phyloP scores from a whole-genome alignment of 1,284 basidiomycete genomes.

The Malassezia furfur region DNA sequence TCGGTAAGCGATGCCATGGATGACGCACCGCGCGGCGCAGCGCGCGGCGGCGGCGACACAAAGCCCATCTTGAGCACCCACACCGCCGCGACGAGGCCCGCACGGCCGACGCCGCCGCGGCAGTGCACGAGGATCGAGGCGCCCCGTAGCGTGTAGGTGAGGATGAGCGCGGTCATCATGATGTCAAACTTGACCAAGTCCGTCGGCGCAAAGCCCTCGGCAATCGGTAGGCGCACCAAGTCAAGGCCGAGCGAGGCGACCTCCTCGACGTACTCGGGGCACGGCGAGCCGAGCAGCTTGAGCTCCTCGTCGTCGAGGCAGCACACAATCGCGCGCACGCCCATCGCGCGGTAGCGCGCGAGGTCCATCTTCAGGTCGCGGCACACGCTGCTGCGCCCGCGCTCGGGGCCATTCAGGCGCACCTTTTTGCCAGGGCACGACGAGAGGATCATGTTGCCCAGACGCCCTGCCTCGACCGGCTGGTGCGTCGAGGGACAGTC shows the following conservation, averaged over 20 bases:
- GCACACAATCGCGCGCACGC: constrained; percentile 72
- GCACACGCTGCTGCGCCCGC: constrained; percentile 72
- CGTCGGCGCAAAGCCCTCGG: constrained; percentile 78
- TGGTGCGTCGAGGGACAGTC: neutral
- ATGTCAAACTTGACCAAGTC: constrained; percentile 70
- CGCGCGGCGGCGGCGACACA: constrained; percentile 25
- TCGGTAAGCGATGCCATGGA: neutral
- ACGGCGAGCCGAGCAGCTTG: constrained; percentile 69
- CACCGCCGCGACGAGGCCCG: constrained; percentile 80
- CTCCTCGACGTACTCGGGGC: constrained; percentile 62
- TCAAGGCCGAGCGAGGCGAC: constrained; percentile 64
- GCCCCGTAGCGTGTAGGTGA: constrained; percentile 66
- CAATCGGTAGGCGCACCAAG: constrained; percentile 68
- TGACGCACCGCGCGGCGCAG: neutral
- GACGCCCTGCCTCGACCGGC: constrained; percentile 17
- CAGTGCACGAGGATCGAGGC: constrained; percentile 76
- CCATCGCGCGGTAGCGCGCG: constrained; percentile 63
- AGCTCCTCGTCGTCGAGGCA: constrained; percentile 82
- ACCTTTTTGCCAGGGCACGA: constrained; percentile 97
- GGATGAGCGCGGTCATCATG: constrained; percentile 63
- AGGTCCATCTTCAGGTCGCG: constrained; percentile 72
- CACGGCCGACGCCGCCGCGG: constrained; percentile 85
- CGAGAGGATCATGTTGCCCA: constrained; percentile 83
- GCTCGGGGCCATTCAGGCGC: constrained; percentile 67
- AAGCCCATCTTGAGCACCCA: constrained; percentile 90